Evolutionary conservation across 1,284 basidiomycete genomes (phyloP).

Genomic region (Xerocomus amazonicus): DNA sequence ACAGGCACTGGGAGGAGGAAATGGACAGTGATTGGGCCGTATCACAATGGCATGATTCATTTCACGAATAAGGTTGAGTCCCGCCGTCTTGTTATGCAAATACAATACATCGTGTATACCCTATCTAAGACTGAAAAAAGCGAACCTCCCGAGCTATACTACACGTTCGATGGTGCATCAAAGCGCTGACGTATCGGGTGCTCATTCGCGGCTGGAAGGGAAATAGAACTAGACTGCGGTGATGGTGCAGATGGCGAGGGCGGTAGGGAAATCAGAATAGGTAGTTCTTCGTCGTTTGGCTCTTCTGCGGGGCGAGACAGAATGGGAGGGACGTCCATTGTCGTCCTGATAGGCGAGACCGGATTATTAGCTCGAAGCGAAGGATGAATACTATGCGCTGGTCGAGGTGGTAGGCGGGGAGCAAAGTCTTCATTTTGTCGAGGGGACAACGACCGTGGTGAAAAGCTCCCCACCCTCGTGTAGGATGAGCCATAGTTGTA

Average conservation of each 20-base stretch:
- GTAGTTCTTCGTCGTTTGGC: slow-evolving; percentile 7
- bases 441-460: slow-evolving; percentile 29
- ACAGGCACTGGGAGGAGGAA: slow-evolving; percentile 26
- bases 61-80: slow-evolving; percentile 13
- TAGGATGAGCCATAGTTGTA: slow-evolving; percentile 65
- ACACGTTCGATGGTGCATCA: slow-evolving; percentile 16
- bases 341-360: slow-evolving; percentile 38
- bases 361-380: slow-evolving; percentile 50
- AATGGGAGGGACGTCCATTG: slow-evolving; percentile 30
- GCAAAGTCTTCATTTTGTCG: slow-evolving; percentile 61
- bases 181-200: slow-evolving; percentile 8
- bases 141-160: slow-evolving; percentile 3
- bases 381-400: slow-evolving; percentile 73
- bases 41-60: slow-evolving; percentile 33
- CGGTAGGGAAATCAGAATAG: slow-evolving; percentile 16
- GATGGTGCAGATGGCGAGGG: slow-evolving; percentile 32
- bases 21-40: slow-evolving; percentile 34
- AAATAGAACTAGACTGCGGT: slow-evolving; percentile 12
- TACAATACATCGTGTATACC: slow-evolving; percentile 3
- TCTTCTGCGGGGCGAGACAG: slow-evolving; percentile 24
- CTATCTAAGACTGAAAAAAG: slow-evolving; percentile 5
- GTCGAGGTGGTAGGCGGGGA: slow-evolving; percentile 63
- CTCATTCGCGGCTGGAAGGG: slow-evolving; percentile 11
- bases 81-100: not conserved
- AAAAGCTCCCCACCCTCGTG: slow-evolving; percentile 55